Conservation (phyloP, 768 basidiomycete genomes). For the Hygrophorus russula region DNA sequence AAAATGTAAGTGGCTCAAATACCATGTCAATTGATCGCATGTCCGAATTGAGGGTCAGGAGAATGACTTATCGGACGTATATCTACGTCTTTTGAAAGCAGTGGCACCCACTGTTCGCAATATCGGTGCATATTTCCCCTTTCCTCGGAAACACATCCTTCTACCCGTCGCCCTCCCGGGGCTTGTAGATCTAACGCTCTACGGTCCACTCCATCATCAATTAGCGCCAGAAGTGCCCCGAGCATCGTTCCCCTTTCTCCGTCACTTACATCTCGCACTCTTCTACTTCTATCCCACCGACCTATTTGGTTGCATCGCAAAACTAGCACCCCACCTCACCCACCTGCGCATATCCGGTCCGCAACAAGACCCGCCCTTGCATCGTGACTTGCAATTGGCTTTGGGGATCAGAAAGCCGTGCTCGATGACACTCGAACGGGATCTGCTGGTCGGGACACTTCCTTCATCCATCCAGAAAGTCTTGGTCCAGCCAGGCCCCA, state of each 20-base stretch:
- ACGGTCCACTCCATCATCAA: conserved; percentile 17
- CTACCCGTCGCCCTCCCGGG: conserved; percentile 14
- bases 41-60: neutral
- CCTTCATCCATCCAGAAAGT: neutral
- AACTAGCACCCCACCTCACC: conserved; percentile 13
- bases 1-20: no score
- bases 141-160: conserved; percentile 11
- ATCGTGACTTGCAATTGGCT: neutral
- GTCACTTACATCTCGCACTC: conserved; percentile 12
- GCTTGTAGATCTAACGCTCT: conserved; percentile 15
- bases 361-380: neutral
- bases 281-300: conserved; percentile 12
- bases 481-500: neutral
- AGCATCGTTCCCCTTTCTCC: conserved; percentile 13
- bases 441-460: neutral
- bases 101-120: conserved; percentile 14
- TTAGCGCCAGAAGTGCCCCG: conserved; percentile 4
- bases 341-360: conserved; percentile 10
- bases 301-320: conserved; percentile 15
- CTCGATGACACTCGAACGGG: no score
- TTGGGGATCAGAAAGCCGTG: neutral
- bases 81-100: conserved; percentile 10
- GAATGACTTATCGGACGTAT: conserved; percentile 3
- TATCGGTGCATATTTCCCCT: conserved; percentile 15
- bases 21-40: no score